Conservation (phyloP, 345 rosid species). For the Eucalyptus regnans region DNA sequence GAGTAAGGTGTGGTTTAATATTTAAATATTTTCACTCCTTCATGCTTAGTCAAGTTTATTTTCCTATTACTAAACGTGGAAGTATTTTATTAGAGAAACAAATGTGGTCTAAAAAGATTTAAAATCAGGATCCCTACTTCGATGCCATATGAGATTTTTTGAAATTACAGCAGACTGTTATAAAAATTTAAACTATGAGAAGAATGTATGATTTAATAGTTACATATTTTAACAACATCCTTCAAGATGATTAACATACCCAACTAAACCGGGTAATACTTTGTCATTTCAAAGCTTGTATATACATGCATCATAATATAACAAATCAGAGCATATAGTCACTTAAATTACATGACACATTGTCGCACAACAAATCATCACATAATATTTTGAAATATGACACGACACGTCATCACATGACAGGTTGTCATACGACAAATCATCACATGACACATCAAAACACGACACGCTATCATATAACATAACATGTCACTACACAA, state of each 20-base stretch:
- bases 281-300: not conserved
- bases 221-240: not conserved
- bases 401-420: not conserved
- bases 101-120: not conserved
- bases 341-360: not conserved
- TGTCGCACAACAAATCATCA: not conserved
- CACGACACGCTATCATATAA: not conserved
- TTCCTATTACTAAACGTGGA: no score
- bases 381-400: not conserved
- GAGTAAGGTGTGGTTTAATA: not conserved
- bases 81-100: no score
- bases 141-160: not conserved
- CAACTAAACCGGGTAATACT: not conserved
- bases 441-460: not conserved
- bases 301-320: no score
- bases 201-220: no score
- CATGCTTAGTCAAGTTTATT: not conserved
- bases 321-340: not conserved
- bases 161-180: no score
- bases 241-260: not conserved
- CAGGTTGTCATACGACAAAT: no score
- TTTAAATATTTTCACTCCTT: not conserved
- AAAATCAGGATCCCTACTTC: not conserved
- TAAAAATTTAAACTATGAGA: not conserved
- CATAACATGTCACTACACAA: not conserved